These are phyloP conservation scores for Xylariaceae sp. DNA, from an alignment of 2,329 filamentous ascomycete genomes.

Conservation along the genomic window DNA sequence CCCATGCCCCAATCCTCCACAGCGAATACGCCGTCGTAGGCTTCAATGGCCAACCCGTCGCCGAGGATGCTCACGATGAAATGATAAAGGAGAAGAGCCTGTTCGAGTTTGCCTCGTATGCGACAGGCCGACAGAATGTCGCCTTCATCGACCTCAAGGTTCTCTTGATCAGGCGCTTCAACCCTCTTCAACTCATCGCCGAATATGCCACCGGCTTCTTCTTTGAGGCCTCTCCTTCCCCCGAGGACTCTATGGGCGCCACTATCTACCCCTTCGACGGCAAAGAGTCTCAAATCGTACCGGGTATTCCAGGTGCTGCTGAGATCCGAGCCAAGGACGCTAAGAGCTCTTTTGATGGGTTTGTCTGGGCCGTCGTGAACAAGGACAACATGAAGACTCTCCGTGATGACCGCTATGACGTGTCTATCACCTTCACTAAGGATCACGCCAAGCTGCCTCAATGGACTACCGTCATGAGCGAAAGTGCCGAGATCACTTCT, in stretches of 20 bases:
- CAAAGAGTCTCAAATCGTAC: slow-evolving; percentile 76
- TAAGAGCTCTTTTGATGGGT: slow-evolving; percentile 77
- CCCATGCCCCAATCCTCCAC: slow-evolving; percentile 67
- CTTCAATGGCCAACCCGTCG: slow-evolving; percentile 57
- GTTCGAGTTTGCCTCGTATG: slow-evolving; percentile 83
- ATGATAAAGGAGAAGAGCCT: slow-evolving; percentile 82
- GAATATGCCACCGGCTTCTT: slow-evolving; percentile 72
- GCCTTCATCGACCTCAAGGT: slow-evolving; percentile 87
- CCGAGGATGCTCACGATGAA: slow-evolving; percentile 48
- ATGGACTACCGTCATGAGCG: slow-evolving; percentile 94
- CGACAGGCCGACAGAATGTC: slow-evolving; percentile 86
- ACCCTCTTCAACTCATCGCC: slow-evolving; percentile 59
- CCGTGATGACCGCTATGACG: slow-evolving; percentile 88
- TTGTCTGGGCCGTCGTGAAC: slow-evolving; percentile 93
- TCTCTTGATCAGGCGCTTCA: slow-evolving; percentile 79
- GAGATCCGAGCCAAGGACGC: slow-evolving; percentile 53
- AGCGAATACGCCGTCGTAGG: slow-evolving; percentile 86
- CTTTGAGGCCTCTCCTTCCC: slow-evolving; percentile 68
- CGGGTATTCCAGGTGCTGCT: slow-evolving; percentile 55
- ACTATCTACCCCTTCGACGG: slow-evolving; percentile 87
- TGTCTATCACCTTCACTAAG: slow-evolving; percentile 89
- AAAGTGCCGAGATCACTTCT: slow-evolving; percentile 92
- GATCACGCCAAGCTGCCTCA: slow-evolving; percentile 83
- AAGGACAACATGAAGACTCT: slow-evolving; percentile 89
- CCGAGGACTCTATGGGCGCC: slow-evolving; percentile 71